Conservation (phyloP, 129 eudicot species). For the Tagetes erecta region DNA sequence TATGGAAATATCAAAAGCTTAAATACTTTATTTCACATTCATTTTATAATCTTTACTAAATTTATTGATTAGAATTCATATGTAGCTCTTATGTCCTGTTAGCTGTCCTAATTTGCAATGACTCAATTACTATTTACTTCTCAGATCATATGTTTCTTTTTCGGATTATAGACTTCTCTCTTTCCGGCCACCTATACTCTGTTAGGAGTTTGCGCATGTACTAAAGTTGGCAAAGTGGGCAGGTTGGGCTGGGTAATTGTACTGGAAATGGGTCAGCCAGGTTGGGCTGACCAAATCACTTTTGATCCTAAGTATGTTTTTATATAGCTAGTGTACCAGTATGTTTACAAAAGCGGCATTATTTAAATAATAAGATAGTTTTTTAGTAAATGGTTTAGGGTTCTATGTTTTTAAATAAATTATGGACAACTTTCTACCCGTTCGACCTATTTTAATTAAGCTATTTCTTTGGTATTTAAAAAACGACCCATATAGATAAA, state of each 20-base stretch:
- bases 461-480: neutral
- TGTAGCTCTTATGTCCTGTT: neutral
- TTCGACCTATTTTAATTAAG: neutral
- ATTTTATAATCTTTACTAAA: neutral
- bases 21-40: neutral
- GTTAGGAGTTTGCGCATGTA: neutral
- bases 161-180: neutral
- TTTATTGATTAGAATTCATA: neutral
- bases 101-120: neutral
- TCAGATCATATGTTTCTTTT: neutral
- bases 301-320: neutral
- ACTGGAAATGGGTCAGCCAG: neutral
- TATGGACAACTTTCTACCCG: neutral
- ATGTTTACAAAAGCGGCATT: neutral
- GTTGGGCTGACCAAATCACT: neutral
- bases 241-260: neutral
- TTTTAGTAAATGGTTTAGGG: neutral
- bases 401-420: neutral
- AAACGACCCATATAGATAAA: neutral
- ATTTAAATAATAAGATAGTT: neutral
- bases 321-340: neutral
- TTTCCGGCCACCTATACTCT: neutral
- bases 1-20: slow-evolving; percentile 4
- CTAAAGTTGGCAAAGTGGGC: neutral
- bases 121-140: neutral